Evolutionary conservation across 2,329 filamentous ascomycete species (phyloP), one percentile per base, ranked within the genome.

Genomic region (Fonsecaea multimorphosa): DNA sequence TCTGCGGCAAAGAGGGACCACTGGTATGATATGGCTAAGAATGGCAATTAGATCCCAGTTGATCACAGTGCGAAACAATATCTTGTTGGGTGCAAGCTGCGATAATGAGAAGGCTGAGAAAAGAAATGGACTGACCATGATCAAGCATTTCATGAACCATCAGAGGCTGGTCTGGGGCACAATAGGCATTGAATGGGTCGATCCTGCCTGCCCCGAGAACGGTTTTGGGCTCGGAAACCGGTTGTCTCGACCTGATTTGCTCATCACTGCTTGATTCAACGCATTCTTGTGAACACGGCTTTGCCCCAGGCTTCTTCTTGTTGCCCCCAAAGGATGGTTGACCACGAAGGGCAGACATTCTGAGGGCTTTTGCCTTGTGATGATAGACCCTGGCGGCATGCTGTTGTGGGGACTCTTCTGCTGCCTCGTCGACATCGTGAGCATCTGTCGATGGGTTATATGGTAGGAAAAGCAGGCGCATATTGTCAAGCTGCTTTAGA

Each of bases 401-500:
- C 31, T 58, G 52, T 22, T 63, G 61, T 6, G 40, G 61, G 22
- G 61, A 63, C 31, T 56, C 53, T 19, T 58, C 32, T 12, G 61
- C 34, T 36, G 53, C 36, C 51, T 56, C 32, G 40, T 49, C 32
- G 12, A 32, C 34, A 27, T 63, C 61, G 9, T 54, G 44, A 14
- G 52, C 31, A 29, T 49, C 53, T 19, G 34, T 55, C 22, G 38
- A 14, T 4, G 61, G 52, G 4, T 58, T 63, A 40, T 63, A 63
- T 12, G 61, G 61, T 29, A 63, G 29, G 53, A 63, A 63, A 36
- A 56, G 61, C 29, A 63, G 53, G 24, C 61, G 61, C 61, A 63
- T 61, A n/a, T 36, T 84, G 82, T n/a, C n/a, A 49, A n/a, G 16
- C 19, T 44, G 38, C n/a, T 31, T 19, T 24, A 22, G 24, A 24